phyloP scores from a whole-genome alignment of 495 filamentous ascomycete species.

The Cryomyces minteri region DNA sequence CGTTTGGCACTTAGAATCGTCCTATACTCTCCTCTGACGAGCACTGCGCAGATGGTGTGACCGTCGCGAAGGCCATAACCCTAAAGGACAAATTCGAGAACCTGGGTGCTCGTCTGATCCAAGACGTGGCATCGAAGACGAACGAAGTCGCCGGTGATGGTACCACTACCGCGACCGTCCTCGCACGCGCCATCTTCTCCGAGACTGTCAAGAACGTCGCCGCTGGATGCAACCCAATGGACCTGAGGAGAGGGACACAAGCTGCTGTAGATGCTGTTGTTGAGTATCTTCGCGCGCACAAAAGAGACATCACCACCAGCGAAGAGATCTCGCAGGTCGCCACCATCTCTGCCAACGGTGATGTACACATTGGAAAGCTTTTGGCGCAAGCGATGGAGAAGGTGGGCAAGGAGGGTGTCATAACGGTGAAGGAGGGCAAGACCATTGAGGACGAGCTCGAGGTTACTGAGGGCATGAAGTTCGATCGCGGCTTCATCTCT shows the following conservation, averaged over 20 bases:
- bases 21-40: conserved; percentile 14
- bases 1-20: not conserved
- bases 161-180: conserved; percentile 92
- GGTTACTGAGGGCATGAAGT: conserved; percentile 98
- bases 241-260: conserved; percentile 89
- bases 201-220: conserved; percentile 99
- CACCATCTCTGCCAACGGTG: conserved; percentile 94
- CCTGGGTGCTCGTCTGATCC: conserved; percentile 85
- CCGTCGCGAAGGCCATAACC: conserved; percentile 77
- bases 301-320: conserved; percentile 91
- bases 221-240: conserved; percentile 99
- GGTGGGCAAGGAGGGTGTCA: conserved; percentile 98
- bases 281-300: conserved; percentile 81
- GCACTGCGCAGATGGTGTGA: conserved; percentile 60
- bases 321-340: conserved; percentile 96
- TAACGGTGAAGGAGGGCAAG: conserved; percentile 99
- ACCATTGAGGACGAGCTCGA: conserved; percentile 95
- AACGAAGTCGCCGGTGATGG: conserved; percentile 98
- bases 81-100: conserved; percentile 99
- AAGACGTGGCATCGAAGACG: conserved; percentile 97
- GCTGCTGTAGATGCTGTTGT: conserved; percentile 89
- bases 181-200: conserved; percentile 96
- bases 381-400: conserved; percentile 99
- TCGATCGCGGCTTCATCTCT: conserved; percentile 95
- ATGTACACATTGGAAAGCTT: conserved; percentile 84